A percentile compares a stretch with the other conserved stretches of the same genome.
Evolutionary conservation across 2,329 filamentous ascomycete species (phyloP).

Genomic region (Fusarium sp.): DNA sequence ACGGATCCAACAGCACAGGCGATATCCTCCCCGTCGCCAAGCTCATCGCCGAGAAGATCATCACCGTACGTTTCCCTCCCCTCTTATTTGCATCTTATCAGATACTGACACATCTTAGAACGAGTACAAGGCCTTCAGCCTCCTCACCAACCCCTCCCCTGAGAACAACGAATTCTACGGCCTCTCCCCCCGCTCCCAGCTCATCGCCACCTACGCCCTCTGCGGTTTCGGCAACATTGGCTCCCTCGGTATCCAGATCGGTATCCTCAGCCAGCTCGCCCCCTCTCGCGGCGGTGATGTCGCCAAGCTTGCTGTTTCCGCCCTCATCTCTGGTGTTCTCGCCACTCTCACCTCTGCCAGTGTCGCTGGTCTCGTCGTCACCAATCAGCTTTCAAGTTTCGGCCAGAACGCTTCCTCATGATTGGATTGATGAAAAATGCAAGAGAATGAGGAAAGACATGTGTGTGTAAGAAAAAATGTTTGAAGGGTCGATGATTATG

Average conservation of each 20-base stretch:
- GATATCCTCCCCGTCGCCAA: slow-evolving; percentile 78
- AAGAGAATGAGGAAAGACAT: not conserved
- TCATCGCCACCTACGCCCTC: slow-evolving; percentile 88
- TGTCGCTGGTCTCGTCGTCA: slow-evolving; percentile 81
- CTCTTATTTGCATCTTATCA: not conserved
- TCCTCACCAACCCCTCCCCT: slow-evolving; percentile 67
- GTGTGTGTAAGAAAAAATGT: not conserved
- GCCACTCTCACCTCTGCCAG: slow-evolving; percentile 82
- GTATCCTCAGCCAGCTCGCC: slow-evolving; percentile 84
- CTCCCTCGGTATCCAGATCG: slow-evolving; percentile 89
- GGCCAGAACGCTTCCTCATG: slow-evolving; percentile 8
- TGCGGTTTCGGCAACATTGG: slow-evolving; percentile 89
- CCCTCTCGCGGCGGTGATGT: slow-evolving; percentile 81
- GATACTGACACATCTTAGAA: slow-evolving; percentile 60
- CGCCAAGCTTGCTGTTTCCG: slow-evolving; percentile 78
- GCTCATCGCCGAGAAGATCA: slow-evolving; percentile 86
- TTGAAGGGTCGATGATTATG: slow-evolving; percentile 14
- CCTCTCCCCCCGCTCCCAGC: slow-evolving; percentile 75
- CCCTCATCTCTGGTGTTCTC: slow-evolving; percentile 81
- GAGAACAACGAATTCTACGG: slow-evolving; percentile 59
- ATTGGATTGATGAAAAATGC: not conserved
- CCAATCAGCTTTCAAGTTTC: slow-evolving; percentile 54
- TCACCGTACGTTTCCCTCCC: slow-evolving; percentile 64
- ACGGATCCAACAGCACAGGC: slow-evolving; percentile 45
- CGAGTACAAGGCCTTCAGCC: slow-evolving; percentile 80